Base-by-base conservation (phyloP, 2,329 filamentous ascomycete genomes). In the Paracorniculantispora psalliotae region DNA sequence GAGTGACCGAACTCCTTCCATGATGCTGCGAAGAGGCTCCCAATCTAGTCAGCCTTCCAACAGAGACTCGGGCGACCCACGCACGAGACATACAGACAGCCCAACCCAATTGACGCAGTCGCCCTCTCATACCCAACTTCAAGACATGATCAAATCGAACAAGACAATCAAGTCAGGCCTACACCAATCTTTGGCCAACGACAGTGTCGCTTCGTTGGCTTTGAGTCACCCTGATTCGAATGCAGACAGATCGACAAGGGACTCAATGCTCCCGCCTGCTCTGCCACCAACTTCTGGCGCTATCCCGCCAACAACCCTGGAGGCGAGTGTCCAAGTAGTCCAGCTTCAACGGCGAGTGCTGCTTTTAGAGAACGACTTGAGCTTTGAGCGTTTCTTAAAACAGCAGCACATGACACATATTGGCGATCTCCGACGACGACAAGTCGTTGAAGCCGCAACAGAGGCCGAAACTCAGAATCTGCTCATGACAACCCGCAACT, bases 381-480 rank as follows among this genome's bases (percentile, higher is more conserved):
- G 89, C 63, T 94, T 93, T 67, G 91, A 94, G 70, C 81, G 89
- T 26, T 93, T 91, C 71, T 81, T 93, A 66, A 93, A 92, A 69
- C 85, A 91, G 63, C 90, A 94, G 67, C 90, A 93, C 69, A 83
- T 92, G 64, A 83, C 87, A 2, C 89, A 93, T 61, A 92, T 94
- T 68, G 89, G 89, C 1, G 88, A 91, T 67, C 74, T 94, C 44
- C 87, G 90, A 64, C 81, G 89, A 15, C 86, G 86, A 62, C 87
- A 91, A 60, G 84, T 93, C 63, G 84, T 84, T 63, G 88, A 92
- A 69, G 89, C 89, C 8, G 88, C 89, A 1, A 88, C 85, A 1
- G 90, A 93, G 69, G 90, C 90, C 0, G 90, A 94, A 68, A 91
- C 88, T 2, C 89, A 93, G 64, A 91, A 92, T 56, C 75, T 94